A percentile compares a stretch with the other conserved stretches of the same genome.
phyloP scores from a whole-genome alignment of 441 rosid species.

The Lepidium campestre region DNA sequence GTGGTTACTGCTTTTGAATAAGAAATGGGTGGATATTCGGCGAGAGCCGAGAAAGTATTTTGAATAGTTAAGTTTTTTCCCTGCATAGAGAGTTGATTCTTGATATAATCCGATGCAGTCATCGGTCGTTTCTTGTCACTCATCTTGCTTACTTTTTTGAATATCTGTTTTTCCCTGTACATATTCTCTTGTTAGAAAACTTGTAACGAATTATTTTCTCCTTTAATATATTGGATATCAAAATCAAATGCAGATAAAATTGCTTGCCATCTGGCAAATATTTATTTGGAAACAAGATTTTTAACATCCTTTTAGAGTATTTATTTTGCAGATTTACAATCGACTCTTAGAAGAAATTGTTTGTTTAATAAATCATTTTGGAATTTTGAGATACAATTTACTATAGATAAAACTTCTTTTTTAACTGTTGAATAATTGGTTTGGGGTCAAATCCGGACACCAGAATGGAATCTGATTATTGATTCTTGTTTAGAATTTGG shows the following conservation, averaged over 20 bases:
- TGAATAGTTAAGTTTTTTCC: background rate
- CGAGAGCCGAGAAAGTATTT: background rate
- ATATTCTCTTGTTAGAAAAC: background rate
- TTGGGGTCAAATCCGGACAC: background rate
- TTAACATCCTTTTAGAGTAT: background rate
- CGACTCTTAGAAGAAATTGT: background rate
- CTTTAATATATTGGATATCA: background rate
- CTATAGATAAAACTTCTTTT: background rate
- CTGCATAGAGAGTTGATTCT: background rate
- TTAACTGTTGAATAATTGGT: background rate
- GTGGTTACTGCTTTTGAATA: background rate
- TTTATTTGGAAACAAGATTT: background rate
- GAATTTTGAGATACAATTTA: background rate
- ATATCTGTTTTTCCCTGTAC: background rate
- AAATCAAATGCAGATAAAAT: background rate
- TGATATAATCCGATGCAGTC: background rate
- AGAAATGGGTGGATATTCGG: background rate
- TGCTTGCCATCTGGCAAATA: background rate
- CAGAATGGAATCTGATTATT: background rate
- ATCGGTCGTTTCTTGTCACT: background rate
- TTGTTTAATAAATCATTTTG: background rate
- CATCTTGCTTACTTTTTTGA: background rate
- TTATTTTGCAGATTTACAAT: background rate
- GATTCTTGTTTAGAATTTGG: background rate
- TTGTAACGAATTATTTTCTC: background rate